Evolutionary conservation across 352 stramenopile species (phyloP).

Genomic region (Phytophthora uliginosa): DNA sequence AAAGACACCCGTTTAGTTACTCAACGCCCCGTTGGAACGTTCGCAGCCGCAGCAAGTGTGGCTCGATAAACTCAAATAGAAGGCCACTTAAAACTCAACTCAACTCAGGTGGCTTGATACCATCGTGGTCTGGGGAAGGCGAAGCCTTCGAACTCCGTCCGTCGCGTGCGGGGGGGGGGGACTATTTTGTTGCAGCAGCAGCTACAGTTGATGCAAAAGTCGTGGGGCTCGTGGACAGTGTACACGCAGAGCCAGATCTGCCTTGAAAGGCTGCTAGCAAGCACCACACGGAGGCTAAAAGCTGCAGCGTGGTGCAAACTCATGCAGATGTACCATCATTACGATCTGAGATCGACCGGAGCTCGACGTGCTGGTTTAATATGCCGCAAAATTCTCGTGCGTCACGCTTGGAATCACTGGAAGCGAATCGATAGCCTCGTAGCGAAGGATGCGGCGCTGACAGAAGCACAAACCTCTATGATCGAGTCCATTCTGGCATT

Average conservation of each 20-base stretch:
- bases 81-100: too few species aligned
- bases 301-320: conserved; percentile 27
- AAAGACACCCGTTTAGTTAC: too few species aligned
- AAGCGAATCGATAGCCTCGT: conserved; percentile 18
- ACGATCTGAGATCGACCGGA: conserved; percentile 8
- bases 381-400: conserved; percentile 26
- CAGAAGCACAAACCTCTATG: conserved; percentile 4
- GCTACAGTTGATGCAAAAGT: conserved; percentile 7
- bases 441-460: conserved; percentile 5
- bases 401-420: conserved; percentile 31
- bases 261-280: conserved; percentile 1
- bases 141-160: background rate
- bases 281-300: conserved; percentile 11
- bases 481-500: conserved; percentile 20
- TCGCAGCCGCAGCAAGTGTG: background rate
- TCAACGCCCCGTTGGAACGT: too few species aligned
- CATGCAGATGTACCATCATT: conserved; percentile 6
- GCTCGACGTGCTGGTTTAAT: conserved; percentile 15
- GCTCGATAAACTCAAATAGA: too few species aligned
- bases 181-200: conserved; percentile 7
- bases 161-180: background rate
- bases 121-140: too few species aligned
- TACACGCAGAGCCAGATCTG: conserved; percentile 1
- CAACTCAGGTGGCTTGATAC: too few species aligned
- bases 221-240: conserved; percentile 11